Conservation (phyloP, 106 monocot species). For the Narthecium ossifragum region DNA sequence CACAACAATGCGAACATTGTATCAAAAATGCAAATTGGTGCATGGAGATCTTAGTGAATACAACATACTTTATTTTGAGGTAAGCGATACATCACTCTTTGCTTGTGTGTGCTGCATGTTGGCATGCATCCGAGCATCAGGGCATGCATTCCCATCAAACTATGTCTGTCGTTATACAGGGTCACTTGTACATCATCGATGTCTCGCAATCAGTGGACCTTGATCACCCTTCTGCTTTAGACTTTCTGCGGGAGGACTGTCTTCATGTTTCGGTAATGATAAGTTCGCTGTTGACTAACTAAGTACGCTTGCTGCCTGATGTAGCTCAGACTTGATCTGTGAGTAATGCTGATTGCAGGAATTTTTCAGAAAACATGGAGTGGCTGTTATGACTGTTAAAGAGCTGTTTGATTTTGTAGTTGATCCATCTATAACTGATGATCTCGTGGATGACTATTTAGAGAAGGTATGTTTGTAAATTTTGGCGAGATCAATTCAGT, state of each 20-base stretch:
- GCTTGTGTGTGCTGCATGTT: neutral
- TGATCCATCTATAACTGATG: constrained; percentile 66
- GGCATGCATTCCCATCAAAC: neutral
- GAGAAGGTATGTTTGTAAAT: constrained; percentile 47
- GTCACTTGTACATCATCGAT: constrained; percentile 93
- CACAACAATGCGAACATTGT: constrained; percentile 77
- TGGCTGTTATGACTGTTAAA: constrained; percentile 80
- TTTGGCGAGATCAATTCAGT: too few relatives aligned
- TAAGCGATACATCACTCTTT: constrained; percentile 10
- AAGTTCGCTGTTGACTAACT: too few relatives aligned
- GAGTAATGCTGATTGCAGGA: constrained; percentile 47
- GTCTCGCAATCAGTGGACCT: constrained; percentile 97
- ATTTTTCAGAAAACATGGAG: constrained; percentile 91
- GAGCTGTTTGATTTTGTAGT: constrained; percentile 91
- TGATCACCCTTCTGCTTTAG: constrained; percentile 87
- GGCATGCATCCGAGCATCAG: neutral
- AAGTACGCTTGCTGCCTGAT: too few relatives aligned
- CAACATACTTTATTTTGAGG: constrained; percentile 98
- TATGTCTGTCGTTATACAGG: constrained; percentile 35
- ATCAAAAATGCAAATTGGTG: constrained; percentile 94
- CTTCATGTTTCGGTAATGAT: constrained; percentile 78
- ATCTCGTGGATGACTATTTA: constrained; percentile 76
- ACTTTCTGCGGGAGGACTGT: constrained; percentile 88
- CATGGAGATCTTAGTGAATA: constrained; percentile 99
- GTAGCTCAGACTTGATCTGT: too few relatives aligned